A percentile compares a stretch with the other conserved stretches of the same genome.
These are phyloP conservation scores for Spiraea crenata DNA, from an alignment of 331 rosid species.

Conservation along the genomic window DNA sequence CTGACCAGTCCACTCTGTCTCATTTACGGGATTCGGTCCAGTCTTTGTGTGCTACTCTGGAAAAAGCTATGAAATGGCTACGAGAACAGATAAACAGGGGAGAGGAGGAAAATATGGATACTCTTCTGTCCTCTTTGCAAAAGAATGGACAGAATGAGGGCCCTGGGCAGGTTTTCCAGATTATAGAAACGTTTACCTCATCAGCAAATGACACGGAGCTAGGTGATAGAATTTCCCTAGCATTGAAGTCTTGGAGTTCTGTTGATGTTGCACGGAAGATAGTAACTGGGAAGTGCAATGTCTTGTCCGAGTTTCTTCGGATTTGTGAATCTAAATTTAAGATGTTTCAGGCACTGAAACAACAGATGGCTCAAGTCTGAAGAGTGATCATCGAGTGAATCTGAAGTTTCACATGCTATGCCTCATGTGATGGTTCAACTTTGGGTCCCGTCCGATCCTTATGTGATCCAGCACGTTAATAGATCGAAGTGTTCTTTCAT, in stretches of 20 bases:
- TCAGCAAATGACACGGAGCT: slow-evolving; percentile 43
- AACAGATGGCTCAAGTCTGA: slow-evolving; percentile 68
- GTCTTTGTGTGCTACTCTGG: slow-evolving; percentile 50
- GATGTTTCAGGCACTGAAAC: slow-evolving; percentile 55
- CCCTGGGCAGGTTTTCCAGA: slow-evolving; percentile 63
- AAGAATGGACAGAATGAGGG: slow-evolving; percentile 52
- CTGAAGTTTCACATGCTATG: not conserved
- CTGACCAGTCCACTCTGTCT: slow-evolving; percentile 41
- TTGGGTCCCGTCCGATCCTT: not conserved
- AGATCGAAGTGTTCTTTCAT: not conserved
- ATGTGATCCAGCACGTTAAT: not conserved
- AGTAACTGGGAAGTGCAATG: slow-evolving; percentile 54
- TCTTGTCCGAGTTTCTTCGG: slow-evolving; percentile 48
- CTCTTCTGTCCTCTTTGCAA: slow-evolving; percentile 42
- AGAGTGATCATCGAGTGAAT: slow-evolving; percentile 17
- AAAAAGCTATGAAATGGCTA: slow-evolving; percentile 58
- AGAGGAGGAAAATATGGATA: slow-evolving; percentile 63
- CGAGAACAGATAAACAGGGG: slow-evolving; percentile 52
- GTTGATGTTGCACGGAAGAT: slow-evolving; percentile 76
- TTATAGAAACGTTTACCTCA: slow-evolving; percentile 45
- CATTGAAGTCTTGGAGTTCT: slow-evolving; percentile 71
- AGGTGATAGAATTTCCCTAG: slow-evolving; percentile 56
- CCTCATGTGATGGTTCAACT: not conserved
- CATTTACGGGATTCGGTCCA: slow-evolving; percentile 49
- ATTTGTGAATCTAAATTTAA: slow-evolving; percentile 68